phyloP scores from a whole-genome alignment of 2,329 filamentous ascomycete genomes.

The Talaromyces albobiverticillius region DNA sequence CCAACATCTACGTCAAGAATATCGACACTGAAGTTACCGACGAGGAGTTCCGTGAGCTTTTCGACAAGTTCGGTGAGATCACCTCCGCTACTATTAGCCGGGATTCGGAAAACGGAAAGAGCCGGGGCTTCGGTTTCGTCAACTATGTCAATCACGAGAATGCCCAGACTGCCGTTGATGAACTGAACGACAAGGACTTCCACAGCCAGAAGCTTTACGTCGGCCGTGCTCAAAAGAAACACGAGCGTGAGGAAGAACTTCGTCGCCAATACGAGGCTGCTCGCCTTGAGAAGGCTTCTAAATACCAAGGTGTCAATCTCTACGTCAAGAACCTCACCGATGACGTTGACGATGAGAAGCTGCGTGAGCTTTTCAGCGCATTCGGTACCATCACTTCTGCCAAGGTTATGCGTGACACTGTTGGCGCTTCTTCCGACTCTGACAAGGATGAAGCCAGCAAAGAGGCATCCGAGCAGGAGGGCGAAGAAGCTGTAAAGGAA shows the following conservation, averaged over 20 bases:
- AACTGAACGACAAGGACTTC: conserved; percentile 89
- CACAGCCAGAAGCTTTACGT: conserved; percentile 95
- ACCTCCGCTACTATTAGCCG: conserved; percentile 93
- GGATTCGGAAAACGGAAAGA: conserved; percentile 80
- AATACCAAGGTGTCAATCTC: conserved; percentile 98
- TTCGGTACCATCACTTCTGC: conserved; percentile 96
- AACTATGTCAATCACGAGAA: conserved; percentile 92
- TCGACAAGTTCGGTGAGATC: conserved; percentile 88
- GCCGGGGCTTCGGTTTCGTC: conserved; percentile 92
- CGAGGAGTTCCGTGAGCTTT: conserved; percentile 90
- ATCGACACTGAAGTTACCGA: conserved; percentile 79
- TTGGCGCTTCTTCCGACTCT: conserved; percentile 34
- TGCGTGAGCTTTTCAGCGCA: conserved; percentile 86
- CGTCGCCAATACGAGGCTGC: conserved; percentile 98
- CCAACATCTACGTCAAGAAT: conserved; percentile 99
- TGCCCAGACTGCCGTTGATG: conserved; percentile 81
- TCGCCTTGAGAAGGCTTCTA: conserved; percentile 95
- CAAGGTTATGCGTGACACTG: conserved; percentile 95
- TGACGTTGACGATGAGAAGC: conserved; percentile 95
- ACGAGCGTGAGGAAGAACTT: conserved; percentile 98
- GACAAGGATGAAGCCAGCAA: conserved; percentile 28
- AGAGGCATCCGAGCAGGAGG: conserved; percentile 37
- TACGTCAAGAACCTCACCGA: conserved; percentile 99
- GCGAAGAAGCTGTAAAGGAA: conserved; percentile 39
- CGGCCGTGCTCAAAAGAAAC: conserved; percentile 98